These are phyloP conservation scores for Spatholobus suberectus DNA, from an alignment of 306 rosid species.

Conservation along the genomic window DNA sequence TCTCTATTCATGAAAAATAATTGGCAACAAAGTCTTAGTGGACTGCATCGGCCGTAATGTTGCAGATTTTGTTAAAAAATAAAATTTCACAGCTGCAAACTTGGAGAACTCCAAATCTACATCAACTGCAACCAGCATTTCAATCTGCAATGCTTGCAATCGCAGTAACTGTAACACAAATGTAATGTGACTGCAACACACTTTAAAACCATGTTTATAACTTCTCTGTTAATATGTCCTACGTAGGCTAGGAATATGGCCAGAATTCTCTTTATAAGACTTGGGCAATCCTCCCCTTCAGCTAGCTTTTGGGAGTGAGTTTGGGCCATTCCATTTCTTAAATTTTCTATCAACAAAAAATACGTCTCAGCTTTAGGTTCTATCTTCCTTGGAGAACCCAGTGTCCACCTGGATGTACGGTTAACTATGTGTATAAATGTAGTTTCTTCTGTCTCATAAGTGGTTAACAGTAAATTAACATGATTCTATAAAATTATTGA, in stretches of 20 bases:
- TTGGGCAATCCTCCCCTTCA: background rate
- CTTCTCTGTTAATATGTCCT: background rate
- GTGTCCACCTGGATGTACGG: too few species aligned
- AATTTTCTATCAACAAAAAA: background rate
- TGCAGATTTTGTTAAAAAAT: constrained; percentile 5
- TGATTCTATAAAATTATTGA: too few species aligned
- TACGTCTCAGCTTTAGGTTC: constrained; percentile 9
- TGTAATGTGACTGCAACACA: background rate
- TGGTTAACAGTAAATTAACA: too few species aligned
- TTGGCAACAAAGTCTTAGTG: background rate
- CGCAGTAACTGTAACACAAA: background rate
- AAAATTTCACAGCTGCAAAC: background rate
- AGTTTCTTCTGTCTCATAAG: too few species aligned
- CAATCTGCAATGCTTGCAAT: background rate
- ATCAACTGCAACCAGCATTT: background rate
- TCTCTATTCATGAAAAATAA: background rate
- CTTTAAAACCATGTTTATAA: background rate
- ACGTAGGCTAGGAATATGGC: background rate
- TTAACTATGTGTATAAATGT: too few species aligned
- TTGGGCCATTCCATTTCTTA: background rate
- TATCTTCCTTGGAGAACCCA: too few species aligned
- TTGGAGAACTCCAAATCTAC: background rate
- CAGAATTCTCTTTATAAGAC: background rate
- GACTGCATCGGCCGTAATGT: background rate
- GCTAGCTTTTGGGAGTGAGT: background rate